Conservation (phyloP, 1,139 yeast species). For the Hansenula anomala region DNA sequence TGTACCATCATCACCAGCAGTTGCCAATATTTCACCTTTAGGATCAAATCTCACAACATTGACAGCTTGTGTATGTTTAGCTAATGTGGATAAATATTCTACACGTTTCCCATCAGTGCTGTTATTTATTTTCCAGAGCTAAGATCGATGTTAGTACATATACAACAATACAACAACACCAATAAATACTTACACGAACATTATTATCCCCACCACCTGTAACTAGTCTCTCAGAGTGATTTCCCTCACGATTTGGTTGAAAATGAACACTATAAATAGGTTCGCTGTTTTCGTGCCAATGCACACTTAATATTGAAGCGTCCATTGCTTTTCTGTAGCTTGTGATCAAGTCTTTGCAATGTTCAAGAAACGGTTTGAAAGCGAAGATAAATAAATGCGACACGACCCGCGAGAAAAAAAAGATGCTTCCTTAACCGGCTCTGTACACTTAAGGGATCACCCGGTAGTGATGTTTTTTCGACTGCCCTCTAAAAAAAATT, state of each 20-base stretch:
- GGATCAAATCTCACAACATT: constrained; percentile 83
- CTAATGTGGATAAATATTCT: constrained; percentile 68
- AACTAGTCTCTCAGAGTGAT: constrained; percentile 45
- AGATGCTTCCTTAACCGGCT: too few species aligned
- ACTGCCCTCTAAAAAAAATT: too few species aligned
- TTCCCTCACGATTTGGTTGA: constrained; percentile 43
- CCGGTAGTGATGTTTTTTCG: background rate
- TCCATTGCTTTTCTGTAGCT: constrained; percentile 11
- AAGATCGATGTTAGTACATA: background rate
- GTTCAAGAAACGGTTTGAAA: too few species aligned
- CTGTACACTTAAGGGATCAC: background rate
- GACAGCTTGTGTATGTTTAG: constrained; percentile 92
- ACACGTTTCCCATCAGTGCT: constrained; percentile 20
- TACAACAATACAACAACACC: constrained; percentile 2
- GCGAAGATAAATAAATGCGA: too few species aligned
- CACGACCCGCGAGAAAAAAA: too few species aligned
- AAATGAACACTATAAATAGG: constrained; percentile 84
- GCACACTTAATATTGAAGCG: constrained; percentile 33
- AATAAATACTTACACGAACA: constrained; percentile 56
- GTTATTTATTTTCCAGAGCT: constrained; percentile 32
- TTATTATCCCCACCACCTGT: constrained; percentile 97
- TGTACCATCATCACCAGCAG: constrained; percentile 95
- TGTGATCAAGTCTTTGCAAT: too few species aligned
- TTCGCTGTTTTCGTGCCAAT: constrained; percentile 77
- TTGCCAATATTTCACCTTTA: constrained; percentile 62